phyloP scores from a whole-genome alignment of 176 grass and related monocot species.

The Oryza meridionalis region DNA sequence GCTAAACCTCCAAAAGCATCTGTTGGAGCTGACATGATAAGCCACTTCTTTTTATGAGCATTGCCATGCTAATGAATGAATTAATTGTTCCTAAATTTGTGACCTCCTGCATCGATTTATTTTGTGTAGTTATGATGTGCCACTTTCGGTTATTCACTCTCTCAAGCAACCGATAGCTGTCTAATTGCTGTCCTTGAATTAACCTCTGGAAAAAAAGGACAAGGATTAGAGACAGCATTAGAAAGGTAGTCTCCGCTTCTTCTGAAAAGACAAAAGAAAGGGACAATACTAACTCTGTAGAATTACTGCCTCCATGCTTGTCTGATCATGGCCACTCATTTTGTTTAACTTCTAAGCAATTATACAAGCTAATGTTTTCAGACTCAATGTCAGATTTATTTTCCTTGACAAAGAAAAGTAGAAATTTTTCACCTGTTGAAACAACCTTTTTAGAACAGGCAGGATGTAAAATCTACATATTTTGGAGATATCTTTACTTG shows the following conservation, averaged over 20 bases:
- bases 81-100: not conserved
- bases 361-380: not conserved
- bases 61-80: not conserved
- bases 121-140: not conserved
- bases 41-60: not conserved
- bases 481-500: not conserved
- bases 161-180: constrained; percentile 3
- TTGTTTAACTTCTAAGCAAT: constrained; percentile 29
- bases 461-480: not conserved
- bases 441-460: not conserved
- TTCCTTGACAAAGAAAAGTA: not conserved
- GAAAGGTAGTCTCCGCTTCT: not conserved
- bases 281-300: not conserved
- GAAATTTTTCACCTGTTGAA: not conserved
- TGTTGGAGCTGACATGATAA: constrained; percentile 7
- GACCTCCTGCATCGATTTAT: not conserved
- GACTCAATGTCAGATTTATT: not conserved
- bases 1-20: not conserved
- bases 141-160: constrained; percentile 25
- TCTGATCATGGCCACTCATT: constrained; percentile 3
- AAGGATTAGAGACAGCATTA: not conserved
- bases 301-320: not conserved
- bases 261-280: not conserved
- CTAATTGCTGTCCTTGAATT: constrained; percentile 20
- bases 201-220: not conserved